Conservation (phyloP, 805 yeast genomes). For the Allodekkera sacchari region DNA sequence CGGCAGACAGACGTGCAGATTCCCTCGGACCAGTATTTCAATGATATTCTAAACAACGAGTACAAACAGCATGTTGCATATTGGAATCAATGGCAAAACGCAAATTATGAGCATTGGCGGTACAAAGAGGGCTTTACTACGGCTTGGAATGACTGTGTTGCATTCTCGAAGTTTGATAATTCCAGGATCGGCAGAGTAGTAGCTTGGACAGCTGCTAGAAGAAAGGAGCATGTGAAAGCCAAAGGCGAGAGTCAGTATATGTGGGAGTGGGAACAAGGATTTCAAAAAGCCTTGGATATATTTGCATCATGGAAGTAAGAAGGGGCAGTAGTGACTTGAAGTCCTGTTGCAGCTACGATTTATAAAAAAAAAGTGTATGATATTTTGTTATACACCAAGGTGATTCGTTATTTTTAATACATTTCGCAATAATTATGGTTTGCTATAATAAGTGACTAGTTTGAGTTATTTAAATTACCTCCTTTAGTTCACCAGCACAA, state of each 20-base stretch:
- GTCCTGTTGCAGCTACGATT: too few relatives aligned
- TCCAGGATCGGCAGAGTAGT: conserved; percentile 66
- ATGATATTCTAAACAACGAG: conserved; percentile 30
- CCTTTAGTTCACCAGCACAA: too few relatives aligned
- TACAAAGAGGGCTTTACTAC: conserved; percentile 69
- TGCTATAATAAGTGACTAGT: conserved; percentile 1
- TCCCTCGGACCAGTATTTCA: conserved; percentile 35
- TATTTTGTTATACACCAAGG: conserved; percentile 3
- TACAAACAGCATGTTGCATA: conserved; percentile 46
- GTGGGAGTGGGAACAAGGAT: conserved; percentile 94
- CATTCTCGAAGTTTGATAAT: conserved; percentile 60
- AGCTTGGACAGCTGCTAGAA: conserved; percentile 61
- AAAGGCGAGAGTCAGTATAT: conserved; percentile 49
- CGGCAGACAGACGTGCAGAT: conserved; percentile 14
- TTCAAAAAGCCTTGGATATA: conserved; percentile 48
- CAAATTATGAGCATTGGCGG: conserved; percentile 71
- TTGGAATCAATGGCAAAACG: conserved; percentile 61
- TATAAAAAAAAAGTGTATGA: conserved; percentile 4
- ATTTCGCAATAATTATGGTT: conserved; percentile 3
- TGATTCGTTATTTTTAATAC: conserved; percentile 1
- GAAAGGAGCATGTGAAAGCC: conserved; percentile 46
- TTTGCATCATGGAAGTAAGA: conserved; percentile 17
- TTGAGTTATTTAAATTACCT: background rate
- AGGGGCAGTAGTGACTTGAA: background rate
- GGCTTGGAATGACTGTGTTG: conserved; percentile 68